A percentile compares a stretch with the other conserved stretches of the same genome.
Conservation (phyloP, 768 basidiomycete genomes). For the Mycena rebaudengoi region DNA sequence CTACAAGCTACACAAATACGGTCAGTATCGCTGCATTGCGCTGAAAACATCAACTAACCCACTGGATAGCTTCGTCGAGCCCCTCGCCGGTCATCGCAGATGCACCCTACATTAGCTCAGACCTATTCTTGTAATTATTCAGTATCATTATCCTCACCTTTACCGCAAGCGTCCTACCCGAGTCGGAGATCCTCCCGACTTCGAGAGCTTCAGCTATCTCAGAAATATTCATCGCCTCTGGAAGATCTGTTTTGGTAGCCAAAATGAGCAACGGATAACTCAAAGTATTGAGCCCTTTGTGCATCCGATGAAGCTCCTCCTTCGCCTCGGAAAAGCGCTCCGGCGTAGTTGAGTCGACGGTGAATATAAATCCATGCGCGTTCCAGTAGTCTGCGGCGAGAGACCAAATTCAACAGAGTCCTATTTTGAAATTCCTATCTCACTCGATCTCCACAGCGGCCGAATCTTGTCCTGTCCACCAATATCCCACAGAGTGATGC, state of each 20-base stretch:
- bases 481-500: conserved; percentile 63
- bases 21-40: no score
- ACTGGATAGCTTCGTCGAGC: not conserved
- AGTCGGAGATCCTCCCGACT: not conserved
- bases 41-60: no score
- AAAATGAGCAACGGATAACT: conserved; percentile 7
- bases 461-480: conserved; percentile 59
- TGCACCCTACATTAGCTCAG: not conserved
- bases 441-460: conserved; percentile 43
- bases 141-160: not conserved
- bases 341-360: conserved; percentile 58
- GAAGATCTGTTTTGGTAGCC: conserved; percentile 7
- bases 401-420: not conserved
- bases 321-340: conserved; percentile 55
- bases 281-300: conserved; percentile 44
- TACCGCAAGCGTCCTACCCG: not conserved
- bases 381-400: not conserved
- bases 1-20: no score
- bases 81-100: not conserved
- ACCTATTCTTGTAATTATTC: not conserved
- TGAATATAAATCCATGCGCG: conserved; percentile 61
- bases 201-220: not conserved
- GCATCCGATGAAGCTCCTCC: conserved; percentile 43
- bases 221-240: not conserved
- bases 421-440: no score